These are phyloP conservation scores for Berkeleyomyces basicola DNA, from an alignment of 2,329 filamentous ascomycete genomes.

Conservation along the genomic window DNA sequence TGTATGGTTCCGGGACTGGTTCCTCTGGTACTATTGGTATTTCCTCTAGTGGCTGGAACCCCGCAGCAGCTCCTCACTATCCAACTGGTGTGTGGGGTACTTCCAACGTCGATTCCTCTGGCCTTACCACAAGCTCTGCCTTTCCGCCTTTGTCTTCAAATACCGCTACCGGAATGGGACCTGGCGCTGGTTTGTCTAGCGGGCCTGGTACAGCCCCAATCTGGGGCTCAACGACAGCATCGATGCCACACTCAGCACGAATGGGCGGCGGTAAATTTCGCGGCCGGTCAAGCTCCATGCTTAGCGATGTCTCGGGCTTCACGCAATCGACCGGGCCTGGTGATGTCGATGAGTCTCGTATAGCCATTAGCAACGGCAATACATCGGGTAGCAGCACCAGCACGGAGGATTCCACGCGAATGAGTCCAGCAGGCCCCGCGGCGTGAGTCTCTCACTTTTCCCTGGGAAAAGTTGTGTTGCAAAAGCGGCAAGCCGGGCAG, in stretches of 20 bases:
- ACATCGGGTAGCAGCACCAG: slow-evolving; percentile 1
- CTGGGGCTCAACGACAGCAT: neutral
- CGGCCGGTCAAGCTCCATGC: slow-evolving; percentile 49
- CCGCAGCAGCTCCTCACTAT: slow-evolving; percentile 22
- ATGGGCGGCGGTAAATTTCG: slow-evolving; percentile 27
- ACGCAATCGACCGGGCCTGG: slow-evolving; percentile 44
- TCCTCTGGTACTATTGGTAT: neutral
- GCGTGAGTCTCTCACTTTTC: neutral
- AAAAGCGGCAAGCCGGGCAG: neutral
- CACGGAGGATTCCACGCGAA: neutral
- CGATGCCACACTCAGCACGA: neutral
- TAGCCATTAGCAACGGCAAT: neutral
- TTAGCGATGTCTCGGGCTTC: slow-evolving; percentile 49
- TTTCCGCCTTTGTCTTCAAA: neutral
- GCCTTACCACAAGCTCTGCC: neutral
- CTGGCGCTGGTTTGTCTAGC: neutral
- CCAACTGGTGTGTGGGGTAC: slow-evolving; percentile 23
- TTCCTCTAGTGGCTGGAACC: slow-evolving; percentile 20
- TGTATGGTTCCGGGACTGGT: neutral
- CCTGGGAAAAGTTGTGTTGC: no score
- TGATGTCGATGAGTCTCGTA: slow-evolving; percentile 1
- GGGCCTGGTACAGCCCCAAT: neutral
- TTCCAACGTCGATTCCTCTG: neutral
- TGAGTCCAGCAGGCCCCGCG: slow-evolving; percentile 1
- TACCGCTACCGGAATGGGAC: neutral